Evolutionary conservation across 2,329 filamentous ascomycete genomes (phyloP), one percentile per base, ranked within the genome.

Genomic region (Alternaria sp.): DNA sequence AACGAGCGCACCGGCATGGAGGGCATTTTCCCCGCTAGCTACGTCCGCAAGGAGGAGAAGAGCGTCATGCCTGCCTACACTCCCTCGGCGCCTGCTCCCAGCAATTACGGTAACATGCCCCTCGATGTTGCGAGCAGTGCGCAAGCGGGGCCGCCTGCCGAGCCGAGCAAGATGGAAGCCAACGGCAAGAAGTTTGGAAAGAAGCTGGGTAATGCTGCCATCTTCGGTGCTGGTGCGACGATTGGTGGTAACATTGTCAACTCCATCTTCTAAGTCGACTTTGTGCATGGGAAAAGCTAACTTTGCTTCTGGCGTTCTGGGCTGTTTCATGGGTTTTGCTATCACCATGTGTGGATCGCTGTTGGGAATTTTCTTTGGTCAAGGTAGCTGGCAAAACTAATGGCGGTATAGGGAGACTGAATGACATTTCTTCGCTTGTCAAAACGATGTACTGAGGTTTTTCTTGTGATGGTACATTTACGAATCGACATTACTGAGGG

Each of bases 101-200:
- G 86, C 78, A 90, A 90, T 74, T 90, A 91, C 72, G 81, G 86
- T 51, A 87, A 90, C 69, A 89, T 91, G 80, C 93, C 93, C 60
- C 87, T 95, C 80, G 91, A 92, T 45, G 86, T 95, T 3, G 87
- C 89, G 38, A 85, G 92, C 71, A 83, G 83, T 53, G 85, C 84
- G 8, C 70, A 73, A 41, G 51, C 57, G 10, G 18, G 14, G 0
- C 45, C 67, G 30, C 81, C 81, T 12, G 83, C 82, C 34, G 82
- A 83, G 44, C 83, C 82, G 9, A 84, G 83, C 75, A 95, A 95
- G 82, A 82, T 89, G 16, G 85, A 88, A 65, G 85, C 92, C 79
- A 87, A 89, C 57, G 93, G 92, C 57, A 97, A 97, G 89, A 97
- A 97, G 83, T 92, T 97, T 80, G 94, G 94, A 68, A 97, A 96